phyloP scores from a whole-genome alignment of 148 eudicot genomes.

The Limonium bicolor region DNA sequence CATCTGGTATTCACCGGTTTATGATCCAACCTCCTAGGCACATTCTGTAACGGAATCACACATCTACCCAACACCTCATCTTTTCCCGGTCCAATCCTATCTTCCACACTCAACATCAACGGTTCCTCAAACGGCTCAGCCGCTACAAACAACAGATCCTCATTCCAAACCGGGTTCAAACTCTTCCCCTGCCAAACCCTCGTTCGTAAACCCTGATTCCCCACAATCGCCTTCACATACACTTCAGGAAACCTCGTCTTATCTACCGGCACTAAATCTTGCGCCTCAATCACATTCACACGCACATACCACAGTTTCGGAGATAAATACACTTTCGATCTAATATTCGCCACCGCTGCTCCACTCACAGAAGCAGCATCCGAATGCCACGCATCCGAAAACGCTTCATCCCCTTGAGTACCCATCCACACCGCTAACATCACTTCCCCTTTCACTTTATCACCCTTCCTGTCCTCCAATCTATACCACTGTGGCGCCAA shows the following conservation, averaged over 20 bases:
- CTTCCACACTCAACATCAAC: conserved; percentile 1
- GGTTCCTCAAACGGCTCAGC: conserved; percentile 8
- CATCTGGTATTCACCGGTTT: neutral
- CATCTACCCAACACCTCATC: conserved; percentile 5
- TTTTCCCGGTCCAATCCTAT: neutral
- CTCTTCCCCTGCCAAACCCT: neutral
- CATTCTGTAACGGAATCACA: neutral
- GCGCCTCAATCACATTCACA: conserved; percentile 8
- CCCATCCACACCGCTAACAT: conserved; percentile 9
- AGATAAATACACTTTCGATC: conserved; percentile 4
- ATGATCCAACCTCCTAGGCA: conserved; percentile 5
- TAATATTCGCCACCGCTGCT: neutral
- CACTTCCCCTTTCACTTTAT: conserved; percentile 1
- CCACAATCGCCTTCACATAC: conserved; percentile 2
- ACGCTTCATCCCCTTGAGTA: conserved; percentile 5
- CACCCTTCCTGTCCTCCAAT: conserved; percentile 5
- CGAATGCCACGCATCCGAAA: conserved; percentile 1
- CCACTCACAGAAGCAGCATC: neutral
- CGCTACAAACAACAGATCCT: conserved; percentile 8
- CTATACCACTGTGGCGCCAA: conserved; percentile 9
- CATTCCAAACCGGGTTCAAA: conserved; percentile 4
- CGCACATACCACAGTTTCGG: conserved; percentile 9
- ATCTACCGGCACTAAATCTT: conserved; percentile 1
- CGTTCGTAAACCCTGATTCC: neutral
- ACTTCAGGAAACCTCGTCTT: neutral